Evolutionary conservation across 2,329 filamentous ascomycete genomes (phyloP), one percentile per base, ranked within the genome.

Genomic region (Chrysoporthe austroafricana): DNA sequence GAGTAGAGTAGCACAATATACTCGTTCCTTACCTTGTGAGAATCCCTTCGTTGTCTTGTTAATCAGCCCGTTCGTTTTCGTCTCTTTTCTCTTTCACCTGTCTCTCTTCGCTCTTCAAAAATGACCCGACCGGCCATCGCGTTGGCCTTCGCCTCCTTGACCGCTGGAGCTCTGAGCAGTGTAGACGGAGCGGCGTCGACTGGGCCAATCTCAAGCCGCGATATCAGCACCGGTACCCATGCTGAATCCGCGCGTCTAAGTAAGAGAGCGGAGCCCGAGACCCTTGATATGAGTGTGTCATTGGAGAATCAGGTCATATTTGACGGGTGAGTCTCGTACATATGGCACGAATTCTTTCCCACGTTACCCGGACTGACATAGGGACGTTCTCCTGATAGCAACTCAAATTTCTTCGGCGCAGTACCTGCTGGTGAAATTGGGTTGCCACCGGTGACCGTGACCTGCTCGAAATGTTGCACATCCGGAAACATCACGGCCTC

Each of bases 401-500:
- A 32, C 11, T 57, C 60, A 6, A 13, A 39, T n/a, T 32, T 64
- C 43, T 50, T 64, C 36, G 62, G 32, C 8, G 13, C 44, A n/a
- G 59, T 67, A 36, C 39, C 65, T 13, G 54, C 32, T 39, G 54
- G 34, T 39, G 32, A 57, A 13, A 18, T 64, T 16, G 62, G 36
- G 8, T n/a, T 56, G 18, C 66, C 62, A 11, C 66, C 66, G 13
- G 57, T 68, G n/a, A 68, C 66, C 2, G 54, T 68, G 4, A 26
- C n/a, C 14, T 68, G 66, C 57, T 32, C 56, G n/a, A 68, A 39
- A 16, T 68, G 66, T 36, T 68, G 66, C 57, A 59, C 66, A 39
- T 44, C 57, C n/a, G 66, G 66, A 8, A 52, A 46, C n/a, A 54
- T 68, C 39, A 61, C 44, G 11, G 62, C 66, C 1, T 59, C 66